These are phyloP conservation scores for Eutrema yunnanense DNA, from an alignment of 345 rosid genomes.

Conservation along the genomic window DNA sequence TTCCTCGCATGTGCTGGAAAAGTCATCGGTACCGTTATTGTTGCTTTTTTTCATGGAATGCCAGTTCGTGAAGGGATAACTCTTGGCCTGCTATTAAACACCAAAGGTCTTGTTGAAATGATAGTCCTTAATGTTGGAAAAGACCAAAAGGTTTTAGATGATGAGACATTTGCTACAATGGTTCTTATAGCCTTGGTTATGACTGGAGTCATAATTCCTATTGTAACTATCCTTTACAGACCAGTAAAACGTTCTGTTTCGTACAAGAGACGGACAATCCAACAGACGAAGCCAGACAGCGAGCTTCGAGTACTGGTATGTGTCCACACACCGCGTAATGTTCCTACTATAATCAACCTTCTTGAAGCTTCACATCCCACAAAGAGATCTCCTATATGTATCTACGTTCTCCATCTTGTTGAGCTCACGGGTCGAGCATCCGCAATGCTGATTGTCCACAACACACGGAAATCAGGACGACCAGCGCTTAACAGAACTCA, in stretches of 20 bases:
- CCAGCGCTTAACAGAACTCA: conserved; percentile 79
- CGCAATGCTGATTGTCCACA: conserved; percentile 89
- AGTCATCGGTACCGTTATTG: conserved; percentile 55
- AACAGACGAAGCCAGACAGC: conserved; percentile 57
- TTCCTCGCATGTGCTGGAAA: conserved; percentile 64
- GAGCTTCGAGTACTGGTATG: conserved; percentile 67
- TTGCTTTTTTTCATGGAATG: conserved; percentile 57
- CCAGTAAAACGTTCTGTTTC: conserved; percentile 61
- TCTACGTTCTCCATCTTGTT: conserved; percentile 84
- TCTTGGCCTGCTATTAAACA: conserved; percentile 87
- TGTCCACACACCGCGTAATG: conserved; percentile 81
- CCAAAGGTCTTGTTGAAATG: conserved; percentile 92
- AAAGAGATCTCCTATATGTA: conserved; percentile 66
- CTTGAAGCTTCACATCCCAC: conserved; percentile 81
- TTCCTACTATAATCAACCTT: conserved; percentile 81
- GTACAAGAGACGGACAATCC: conserved; percentile 62
- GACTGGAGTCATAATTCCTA: conserved; percentile 69
- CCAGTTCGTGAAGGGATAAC: conserved; percentile 72
- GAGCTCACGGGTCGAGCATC: conserved; percentile 96
- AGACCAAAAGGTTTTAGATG: conserved; percentile 87
- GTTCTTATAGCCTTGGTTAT: conserved; percentile 65
- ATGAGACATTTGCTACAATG: conserved; percentile 71
- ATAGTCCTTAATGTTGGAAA: conserved; percentile 87
- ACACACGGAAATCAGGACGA: conserved; percentile 59
- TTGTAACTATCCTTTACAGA: conserved; percentile 50